Conservation (phyloP, 1,284 basidiomycete genomes). For the Phaffia rhodozyma region DNA sequence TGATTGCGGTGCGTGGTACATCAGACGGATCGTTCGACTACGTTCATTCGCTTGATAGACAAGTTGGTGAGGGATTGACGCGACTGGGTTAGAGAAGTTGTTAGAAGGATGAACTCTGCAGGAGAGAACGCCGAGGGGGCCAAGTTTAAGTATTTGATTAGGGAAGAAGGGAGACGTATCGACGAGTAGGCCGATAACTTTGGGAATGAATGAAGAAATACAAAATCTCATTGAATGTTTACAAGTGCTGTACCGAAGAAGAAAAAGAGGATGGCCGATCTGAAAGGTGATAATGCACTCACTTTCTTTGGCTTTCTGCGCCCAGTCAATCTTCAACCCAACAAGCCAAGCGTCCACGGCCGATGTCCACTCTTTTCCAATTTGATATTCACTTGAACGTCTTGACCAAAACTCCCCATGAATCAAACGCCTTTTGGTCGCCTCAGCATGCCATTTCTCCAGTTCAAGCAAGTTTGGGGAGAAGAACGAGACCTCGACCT, state of each 20-base stretch:
- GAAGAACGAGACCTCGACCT: slow-evolving; percentile 41
- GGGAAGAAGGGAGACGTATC: slow-evolving; percentile 68
- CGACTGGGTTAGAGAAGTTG: slow-evolving; percentile 18
- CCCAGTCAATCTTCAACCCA: slow-evolving; percentile 49
- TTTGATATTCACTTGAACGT: slow-evolving; percentile 18
- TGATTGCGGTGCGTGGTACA: slow-evolving; percentile 53
- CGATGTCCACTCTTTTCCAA: slow-evolving; percentile 47
- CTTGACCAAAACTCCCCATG: slow-evolving; percentile 15
- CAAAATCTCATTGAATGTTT: slow-evolving; percentile 3
- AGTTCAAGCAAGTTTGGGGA: slow-evolving; percentile 75
- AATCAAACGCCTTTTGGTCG: slow-evolving; percentile 44
- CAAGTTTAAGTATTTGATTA: slow-evolving; percentile 71
- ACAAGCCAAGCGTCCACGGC: slow-evolving; percentile 35
- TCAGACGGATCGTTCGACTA: slow-evolving; percentile 47
- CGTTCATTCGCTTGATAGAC: slow-evolving; percentile 41
- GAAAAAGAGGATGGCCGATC: background rate
- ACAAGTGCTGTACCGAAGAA: background rate
- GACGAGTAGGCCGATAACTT: slow-evolving; percentile 64
- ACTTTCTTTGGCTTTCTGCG: slow-evolving; percentile 26
- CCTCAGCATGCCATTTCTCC: slow-evolving; percentile 28
- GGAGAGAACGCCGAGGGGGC: slow-evolving; percentile 41
- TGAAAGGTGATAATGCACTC: background rate
- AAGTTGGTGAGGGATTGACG: slow-evolving; percentile 36
- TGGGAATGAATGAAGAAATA: slow-evolving; percentile 28
- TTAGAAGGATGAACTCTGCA: slow-evolving; percentile 21